Evolutionary conservation across 2,329 filamentous ascomycete species (phyloP).

Genomic region (Calycina herbarum): DNA sequence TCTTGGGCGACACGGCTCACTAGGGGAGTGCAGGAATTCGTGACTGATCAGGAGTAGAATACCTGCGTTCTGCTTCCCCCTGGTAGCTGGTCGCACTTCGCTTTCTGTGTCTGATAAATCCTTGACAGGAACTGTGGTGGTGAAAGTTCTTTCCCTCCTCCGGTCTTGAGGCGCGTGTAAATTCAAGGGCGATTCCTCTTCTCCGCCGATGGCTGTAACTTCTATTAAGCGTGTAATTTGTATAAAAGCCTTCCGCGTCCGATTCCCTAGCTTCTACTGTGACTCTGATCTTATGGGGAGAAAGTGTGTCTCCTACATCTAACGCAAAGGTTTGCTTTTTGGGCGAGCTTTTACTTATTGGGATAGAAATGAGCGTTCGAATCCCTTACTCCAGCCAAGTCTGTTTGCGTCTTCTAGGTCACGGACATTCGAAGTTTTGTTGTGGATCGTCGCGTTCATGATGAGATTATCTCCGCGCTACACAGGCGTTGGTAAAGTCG

Average conservation of each 20-base stretch:
- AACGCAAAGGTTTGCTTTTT: slow-evolving; percentile 39
- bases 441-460: too few relatives aligned
- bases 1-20: slow-evolving; percentile 38
- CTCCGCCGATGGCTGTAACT: slow-evolving; percentile 2
- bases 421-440: too few relatives aligned
- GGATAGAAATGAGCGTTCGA: slow-evolving; percentile 20
- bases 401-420: too few relatives aligned
- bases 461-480: too few relatives aligned
- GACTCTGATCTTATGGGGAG: slow-evolving; percentile 38
- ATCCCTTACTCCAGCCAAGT: too few relatives aligned
- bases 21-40: too few relatives aligned
- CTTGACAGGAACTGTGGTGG: slow-evolving; percentile 37
- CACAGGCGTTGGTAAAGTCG: too few relatives aligned
- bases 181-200: slow-evolving; percentile 23
- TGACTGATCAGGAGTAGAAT: too few relatives aligned
- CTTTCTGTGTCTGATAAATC: slow-evolving; percentile 36
- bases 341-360: slow-evolving; percentile 34
- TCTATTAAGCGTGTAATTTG: slow-evolving; percentile 11
- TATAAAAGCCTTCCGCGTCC: slow-evolving; percentile 29
- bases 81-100: slow-evolving; percentile 18
- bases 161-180: slow-evolving; percentile 24
- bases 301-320: slow-evolving; percentile 37
- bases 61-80: too few relatives aligned
- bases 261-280: slow-evolving; percentile 38
- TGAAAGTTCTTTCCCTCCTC: slow-evolving; percentile 34